Evolutionary conservation across 1,284 basidiomycete species (phyloP).

Genomic region (Ustilago sp.): DNA sequence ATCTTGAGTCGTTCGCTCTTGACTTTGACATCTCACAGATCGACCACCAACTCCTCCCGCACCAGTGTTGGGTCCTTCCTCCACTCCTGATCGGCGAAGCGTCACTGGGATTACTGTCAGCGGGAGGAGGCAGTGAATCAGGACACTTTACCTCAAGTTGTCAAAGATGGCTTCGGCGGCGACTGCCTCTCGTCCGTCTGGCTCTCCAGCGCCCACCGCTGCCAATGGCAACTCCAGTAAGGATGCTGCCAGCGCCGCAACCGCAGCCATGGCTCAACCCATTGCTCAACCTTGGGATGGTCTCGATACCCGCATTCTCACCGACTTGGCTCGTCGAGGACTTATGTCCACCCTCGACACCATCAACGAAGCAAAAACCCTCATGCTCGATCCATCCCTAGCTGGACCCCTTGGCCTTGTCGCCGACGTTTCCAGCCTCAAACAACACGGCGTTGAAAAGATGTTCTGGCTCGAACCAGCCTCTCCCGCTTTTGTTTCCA

Average conservation of each 20-base stretch:
- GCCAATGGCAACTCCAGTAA: neutral
- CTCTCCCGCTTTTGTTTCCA: constrained; percentile 45
- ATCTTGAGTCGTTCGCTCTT: neutral
- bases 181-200: constrained; percentile 30
- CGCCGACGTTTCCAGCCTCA: constrained; percentile 88
- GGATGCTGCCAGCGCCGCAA: constrained; percentile 11
- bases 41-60: constrained; percentile 11
- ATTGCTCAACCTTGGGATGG: constrained; percentile 44
- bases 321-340: constrained; percentile 48
- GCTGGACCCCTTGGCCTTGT: constrained; percentile 93
- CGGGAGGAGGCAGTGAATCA: constrained; percentile 22
- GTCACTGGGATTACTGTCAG: neutral
- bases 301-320: constrained; percentile 48
- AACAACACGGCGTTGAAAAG: constrained; percentile 98
- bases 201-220: constrained; percentile 6
- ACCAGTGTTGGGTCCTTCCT: neutral
- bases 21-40: neutral
- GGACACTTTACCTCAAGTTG: neutral
- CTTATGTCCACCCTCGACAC: constrained; percentile 54
- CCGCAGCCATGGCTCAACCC: constrained; percentile 20
- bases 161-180: constrained; percentile 32
- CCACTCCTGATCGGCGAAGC: neutral
- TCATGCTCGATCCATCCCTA: constrained; percentile 87
- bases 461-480: constrained; percentile 94
- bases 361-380: constrained; percentile 78